These are phyloP conservation scores for Sodiomyces alkalinus DNA, from an alignment of 2,329 filamentous ascomycete species.

Conservation along the genomic window DNA sequence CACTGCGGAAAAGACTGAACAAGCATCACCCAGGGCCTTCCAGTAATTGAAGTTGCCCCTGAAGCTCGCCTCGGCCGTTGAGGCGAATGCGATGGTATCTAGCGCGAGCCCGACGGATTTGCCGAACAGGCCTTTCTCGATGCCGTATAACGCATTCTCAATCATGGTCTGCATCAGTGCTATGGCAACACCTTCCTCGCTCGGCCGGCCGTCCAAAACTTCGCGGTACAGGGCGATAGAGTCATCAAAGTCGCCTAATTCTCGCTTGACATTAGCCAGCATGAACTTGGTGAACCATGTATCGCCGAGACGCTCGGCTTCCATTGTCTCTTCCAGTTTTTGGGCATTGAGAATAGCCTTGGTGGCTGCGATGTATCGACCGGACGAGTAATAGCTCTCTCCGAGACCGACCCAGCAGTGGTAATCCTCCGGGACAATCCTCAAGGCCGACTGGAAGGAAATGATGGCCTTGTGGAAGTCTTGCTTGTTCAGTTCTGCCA, in stretches of 20 bases:
- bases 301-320: constrained; percentile 31
- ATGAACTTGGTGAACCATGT: constrained; percentile 96
- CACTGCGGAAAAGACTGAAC: constrained; percentile 66
- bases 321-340: constrained; percentile 47
- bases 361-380: constrained; percentile 82
- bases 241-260: constrained; percentile 78
- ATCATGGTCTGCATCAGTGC: constrained; percentile 78
- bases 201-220: constrained; percentile 51
- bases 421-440: constrained; percentile 74
- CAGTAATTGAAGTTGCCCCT: constrained; percentile 80
- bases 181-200: constrained; percentile 76
- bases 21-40: constrained; percentile 85
- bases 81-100: constrained; percentile 54
- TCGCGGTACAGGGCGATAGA: constrained; percentile 63
- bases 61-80: constrained; percentile 41
- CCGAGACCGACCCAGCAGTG: constrained; percentile 92
- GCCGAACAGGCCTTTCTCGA: constrained; percentile 77
- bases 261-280: constrained; percentile 85
- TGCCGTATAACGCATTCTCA: constrained; percentile 61
- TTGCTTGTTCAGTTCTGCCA: constrained; percentile 88
- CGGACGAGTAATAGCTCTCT: constrained; percentile 94
- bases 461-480: constrained; percentile 80
- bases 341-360: constrained; percentile 82
- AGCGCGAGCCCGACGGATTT: constrained; percentile 58
- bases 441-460: constrained; percentile 78